These are phyloP conservation scores for Leptographium wingfieldii DNA, from an alignment of 2,329 filamentous ascomycete species.

Conservation along the genomic window DNA sequence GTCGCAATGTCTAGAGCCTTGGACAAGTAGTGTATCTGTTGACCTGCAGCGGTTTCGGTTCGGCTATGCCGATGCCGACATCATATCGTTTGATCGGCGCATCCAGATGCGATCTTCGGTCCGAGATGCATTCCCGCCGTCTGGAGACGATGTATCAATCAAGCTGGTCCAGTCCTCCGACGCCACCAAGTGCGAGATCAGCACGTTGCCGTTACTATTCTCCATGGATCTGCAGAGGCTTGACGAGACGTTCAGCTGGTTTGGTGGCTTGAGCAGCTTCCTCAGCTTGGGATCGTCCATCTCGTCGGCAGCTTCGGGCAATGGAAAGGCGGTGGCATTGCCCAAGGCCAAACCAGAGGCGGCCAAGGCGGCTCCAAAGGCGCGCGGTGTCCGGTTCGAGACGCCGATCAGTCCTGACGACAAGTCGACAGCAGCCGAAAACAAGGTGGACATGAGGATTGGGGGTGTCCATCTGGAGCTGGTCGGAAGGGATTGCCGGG, in stretches of 20 bases:
- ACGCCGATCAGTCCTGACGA: slow-evolving; percentile 32
- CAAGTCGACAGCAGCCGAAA: slow-evolving; percentile 32
- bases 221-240: slow-evolving; percentile 66
- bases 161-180: slow-evolving; percentile 34
- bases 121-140: slow-evolving; percentile 42
- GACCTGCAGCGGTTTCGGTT: slow-evolving; percentile 46
- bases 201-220: slow-evolving; percentile 65
- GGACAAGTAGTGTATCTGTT: slow-evolving; percentile 23
- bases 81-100: slow-evolving; percentile 48
- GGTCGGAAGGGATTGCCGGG: slow-evolving; percentile 62
- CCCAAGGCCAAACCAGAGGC: slow-evolving; percentile 18
- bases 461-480: slow-evolving; percentile 66
- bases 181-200: slow-evolving; percentile 45
- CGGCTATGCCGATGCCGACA: slow-evolving; percentile 49
- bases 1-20: slow-evolving; percentile 7
- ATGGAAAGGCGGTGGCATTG: slow-evolving; percentile 8
- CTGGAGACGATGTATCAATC: slow-evolving; percentile 45
- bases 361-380: slow-evolving; percentile 26
- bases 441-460: slow-evolving; percentile 65
- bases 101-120: slow-evolving; percentile 47
- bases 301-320: slow-evolving; percentile 50
- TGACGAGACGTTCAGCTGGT: slow-evolving; percentile 78
- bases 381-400: slow-evolving; percentile 46
- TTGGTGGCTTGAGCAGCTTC: slow-evolving; percentile 84
- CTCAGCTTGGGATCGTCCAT: slow-evolving; percentile 80